These are phyloP conservation scores for Polysphondylium violaceum DNA, from an alignment of 78 protist genomes.

Conservation along the genomic window DNA sequence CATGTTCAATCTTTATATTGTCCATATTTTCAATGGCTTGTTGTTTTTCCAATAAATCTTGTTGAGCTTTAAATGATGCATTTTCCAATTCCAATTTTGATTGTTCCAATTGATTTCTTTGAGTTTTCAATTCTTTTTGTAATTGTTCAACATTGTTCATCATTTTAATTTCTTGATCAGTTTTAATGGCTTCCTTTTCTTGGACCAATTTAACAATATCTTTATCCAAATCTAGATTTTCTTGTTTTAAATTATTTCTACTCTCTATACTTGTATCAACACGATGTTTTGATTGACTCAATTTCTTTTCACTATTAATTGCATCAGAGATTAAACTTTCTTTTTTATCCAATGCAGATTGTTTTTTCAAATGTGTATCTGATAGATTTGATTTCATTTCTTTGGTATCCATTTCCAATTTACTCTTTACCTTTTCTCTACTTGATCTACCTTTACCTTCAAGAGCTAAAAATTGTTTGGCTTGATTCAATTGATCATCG, in stretches of 20 bases:
- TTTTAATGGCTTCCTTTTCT: background rate
- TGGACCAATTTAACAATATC: conserved; percentile 6
- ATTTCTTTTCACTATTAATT: background rate
- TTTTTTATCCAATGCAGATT: background rate
- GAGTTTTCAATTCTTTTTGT: background rate
- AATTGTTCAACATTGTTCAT: background rate
- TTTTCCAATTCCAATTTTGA: conserved; percentile 7
- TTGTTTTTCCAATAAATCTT: background rate
- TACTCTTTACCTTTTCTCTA: conserved; percentile 41
- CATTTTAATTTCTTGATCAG: conserved; percentile 12
- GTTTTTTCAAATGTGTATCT: conserved; percentile 15
- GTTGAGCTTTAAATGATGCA: background rate
- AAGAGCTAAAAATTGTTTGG: conserved; percentile 10
- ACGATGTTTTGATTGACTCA: background rate
- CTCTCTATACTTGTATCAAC: background rate
- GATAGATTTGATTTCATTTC: conserved; percentile 19
- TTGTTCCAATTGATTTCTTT: background rate
- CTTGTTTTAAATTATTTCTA: background rate
- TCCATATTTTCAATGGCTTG: conserved; percentile 8
- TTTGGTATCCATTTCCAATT: conserved; percentile 58
- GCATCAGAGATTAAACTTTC: background rate
- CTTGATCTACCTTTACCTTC: conserved; percentile 14
- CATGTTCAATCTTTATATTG: background rate
- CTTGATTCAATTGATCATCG: conserved; percentile 61
- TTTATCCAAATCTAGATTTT: background rate